phyloP scores from a whole-genome alignment of 768 basidiomycete species.

The Macrolepiota fuliginosa region DNA sequence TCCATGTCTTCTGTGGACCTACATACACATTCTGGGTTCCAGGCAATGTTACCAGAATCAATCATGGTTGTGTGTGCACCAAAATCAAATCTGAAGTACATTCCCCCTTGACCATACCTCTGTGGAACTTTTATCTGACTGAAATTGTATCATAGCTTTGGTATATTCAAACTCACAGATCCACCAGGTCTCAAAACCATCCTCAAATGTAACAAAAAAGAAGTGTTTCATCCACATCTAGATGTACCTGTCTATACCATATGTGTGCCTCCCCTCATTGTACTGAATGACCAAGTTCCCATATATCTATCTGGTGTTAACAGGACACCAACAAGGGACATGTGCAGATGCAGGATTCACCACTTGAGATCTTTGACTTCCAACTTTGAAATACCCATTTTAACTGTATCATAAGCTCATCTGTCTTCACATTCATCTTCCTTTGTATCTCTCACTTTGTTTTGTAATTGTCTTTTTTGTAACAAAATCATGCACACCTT shows the following conservation, averaged over 20 bases:
- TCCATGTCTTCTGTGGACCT: slow-evolving; percentile 96
- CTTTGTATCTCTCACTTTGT: neutral
- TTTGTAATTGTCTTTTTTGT: neutral
- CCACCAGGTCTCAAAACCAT: slow-evolving; percentile 80
- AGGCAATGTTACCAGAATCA: slow-evolving; percentile 86
- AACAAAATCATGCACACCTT: too few relatives aligned
- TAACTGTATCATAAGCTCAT: neutral
- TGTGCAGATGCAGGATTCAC: slow-evolving; percentile 70
- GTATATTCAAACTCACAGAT: slow-evolving; percentile 82
- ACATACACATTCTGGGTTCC: slow-evolving; percentile 89
- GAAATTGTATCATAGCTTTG: slow-evolving; percentile 57
- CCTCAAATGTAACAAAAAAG: slow-evolving; percentile 61
- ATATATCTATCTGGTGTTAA: neutral
- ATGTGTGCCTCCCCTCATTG: slow-evolving; percentile 33
- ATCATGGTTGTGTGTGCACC: slow-evolving; percentile 94
- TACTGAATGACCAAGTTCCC: neutral
- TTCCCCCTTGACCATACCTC: neutral
- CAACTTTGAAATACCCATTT: slow-evolving; percentile 32
- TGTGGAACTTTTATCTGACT: neutral
- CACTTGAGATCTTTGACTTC: slow-evolving; percentile 83
- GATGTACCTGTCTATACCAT: slow-evolving; percentile 86
- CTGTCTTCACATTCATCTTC: neutral
- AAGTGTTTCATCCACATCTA: slow-evolving; percentile 86
- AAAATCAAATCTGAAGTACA: slow-evolving; percentile 69
- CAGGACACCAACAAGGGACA: slow-evolving; percentile 87